A percentile compares a stretch with the other conserved stretches of the same genome.
Evolutionary conservation across 371 early-diverging fungal species (phyloP).

Genomic region (Mortierella sp.): DNA sequence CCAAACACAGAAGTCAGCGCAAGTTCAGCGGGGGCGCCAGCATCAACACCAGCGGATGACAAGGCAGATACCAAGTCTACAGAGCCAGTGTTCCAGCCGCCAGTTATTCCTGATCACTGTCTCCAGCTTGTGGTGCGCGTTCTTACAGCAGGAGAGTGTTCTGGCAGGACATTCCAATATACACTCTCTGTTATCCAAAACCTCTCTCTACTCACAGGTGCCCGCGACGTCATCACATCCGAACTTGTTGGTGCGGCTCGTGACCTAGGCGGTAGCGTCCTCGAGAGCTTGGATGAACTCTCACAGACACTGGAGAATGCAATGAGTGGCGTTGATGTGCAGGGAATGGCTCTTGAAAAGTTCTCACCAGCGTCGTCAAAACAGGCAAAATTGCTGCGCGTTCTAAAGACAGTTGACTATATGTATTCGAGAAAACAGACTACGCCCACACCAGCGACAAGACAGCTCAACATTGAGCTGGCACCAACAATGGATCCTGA

Average conservation of each 20-base stretch:
- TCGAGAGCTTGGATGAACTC: constrained; percentile 76
- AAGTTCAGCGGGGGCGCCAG: not conserved
- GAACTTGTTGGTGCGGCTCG: constrained; percentile 84
- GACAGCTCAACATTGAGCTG: constrained; percentile 51
- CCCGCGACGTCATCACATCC: constrained; percentile 80
- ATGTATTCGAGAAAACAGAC: constrained; percentile 68
- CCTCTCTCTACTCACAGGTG: constrained; percentile 80
- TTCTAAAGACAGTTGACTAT: constrained; percentile 95
- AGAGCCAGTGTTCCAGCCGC: constrained; percentile 67
- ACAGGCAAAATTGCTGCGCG: constrained; percentile 93
- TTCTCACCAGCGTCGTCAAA: constrained; percentile 91
- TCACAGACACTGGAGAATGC: constrained; percentile 67
- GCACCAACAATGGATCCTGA: constrained; percentile 60
- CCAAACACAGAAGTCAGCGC: not conserved
- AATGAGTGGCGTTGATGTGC: constrained; percentile 73
- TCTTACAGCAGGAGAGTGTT: constrained; percentile 92
- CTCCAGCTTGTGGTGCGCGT: constrained; percentile 90
- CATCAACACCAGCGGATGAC: not conserved
- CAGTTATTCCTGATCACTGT: constrained; percentile 78
- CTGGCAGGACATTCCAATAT: constrained; percentile 94
- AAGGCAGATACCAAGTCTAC: constrained; percentile 35
- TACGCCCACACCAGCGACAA: constrained; percentile 25
- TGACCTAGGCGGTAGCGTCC: constrained; percentile 74
- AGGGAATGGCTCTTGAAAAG: constrained; percentile 69
- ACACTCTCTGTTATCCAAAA: constrained; percentile 92